Conservation (phyloP, 139 green algal genomes). For the Nannochloris sp. region DNA sequence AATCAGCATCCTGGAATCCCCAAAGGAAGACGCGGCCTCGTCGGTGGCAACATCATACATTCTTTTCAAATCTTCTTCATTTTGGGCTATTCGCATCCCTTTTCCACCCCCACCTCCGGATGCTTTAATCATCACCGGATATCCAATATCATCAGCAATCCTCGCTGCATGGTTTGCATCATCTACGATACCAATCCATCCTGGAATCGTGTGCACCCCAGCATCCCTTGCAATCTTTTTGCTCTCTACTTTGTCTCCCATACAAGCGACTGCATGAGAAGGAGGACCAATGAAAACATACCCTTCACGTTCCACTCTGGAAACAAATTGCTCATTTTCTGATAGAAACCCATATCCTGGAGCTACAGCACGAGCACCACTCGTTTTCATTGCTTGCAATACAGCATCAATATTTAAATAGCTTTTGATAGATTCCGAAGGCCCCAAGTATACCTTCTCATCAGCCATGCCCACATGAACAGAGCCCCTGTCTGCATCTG, state of each 20-base stretch:
- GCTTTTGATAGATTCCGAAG: constrained; percentile 46
- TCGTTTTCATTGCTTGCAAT: constrained; percentile 40
- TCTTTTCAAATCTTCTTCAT: constrained; percentile 37
- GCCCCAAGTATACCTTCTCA: constrained; percentile 66
- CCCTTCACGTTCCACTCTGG: constrained; percentile 40
- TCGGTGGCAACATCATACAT: constrained; percentile 43
- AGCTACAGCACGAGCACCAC: constrained; percentile 62
- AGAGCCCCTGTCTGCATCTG: constrained; percentile 51
- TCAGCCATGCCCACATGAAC: constrained; percentile 52
- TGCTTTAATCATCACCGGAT: constrained; percentile 47
- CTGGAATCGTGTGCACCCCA: constrained; percentile 28
- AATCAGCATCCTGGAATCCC: constrained; percentile 69
- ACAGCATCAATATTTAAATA: constrained; percentile 67
- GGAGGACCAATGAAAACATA: constrained; percentile 67
- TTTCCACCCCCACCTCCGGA: constrained; percentile 42
- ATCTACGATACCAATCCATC: constrained; percentile 23
- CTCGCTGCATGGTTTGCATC: constrained; percentile 17
- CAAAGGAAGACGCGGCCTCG: constrained; percentile 62
- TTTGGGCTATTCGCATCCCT: constrained; percentile 41
- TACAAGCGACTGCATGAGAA: constrained; percentile 46
- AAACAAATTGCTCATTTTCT: constrained; percentile 64
- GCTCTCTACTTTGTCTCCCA: constrained; percentile 62
- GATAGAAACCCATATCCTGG: constrained; percentile 79
- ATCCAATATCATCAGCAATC: constrained; percentile 33
- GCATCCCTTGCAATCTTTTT: constrained; percentile 24